A percentile compares a stretch with the other conserved stretches of the same genome.
Evolutionary conservation across 148 eudicot species (phyloP).

Genomic region (Rhododendron henanense): DNA sequence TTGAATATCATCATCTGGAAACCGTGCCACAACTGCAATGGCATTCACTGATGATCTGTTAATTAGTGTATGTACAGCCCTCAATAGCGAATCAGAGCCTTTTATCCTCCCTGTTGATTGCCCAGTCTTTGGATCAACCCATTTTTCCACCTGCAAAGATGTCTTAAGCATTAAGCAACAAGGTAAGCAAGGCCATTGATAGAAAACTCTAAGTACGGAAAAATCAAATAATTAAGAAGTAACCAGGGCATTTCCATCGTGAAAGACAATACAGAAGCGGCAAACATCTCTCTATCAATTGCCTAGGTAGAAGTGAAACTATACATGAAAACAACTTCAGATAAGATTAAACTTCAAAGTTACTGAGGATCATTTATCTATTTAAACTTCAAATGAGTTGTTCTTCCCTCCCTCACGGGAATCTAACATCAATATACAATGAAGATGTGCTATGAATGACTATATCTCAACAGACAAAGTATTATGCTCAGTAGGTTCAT

Average conservation of each 20-base stretch:
- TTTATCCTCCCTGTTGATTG: constrained; percentile 88
- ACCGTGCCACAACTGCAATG: constrained; percentile 85
- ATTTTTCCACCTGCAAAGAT: constrained; percentile 65
- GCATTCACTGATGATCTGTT: constrained; percentile 65
- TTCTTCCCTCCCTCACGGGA: background rate
- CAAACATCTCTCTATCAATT: background rate
- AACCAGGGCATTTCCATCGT: background rate
- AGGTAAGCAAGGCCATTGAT: background rate
- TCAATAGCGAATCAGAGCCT: constrained; percentile 70
- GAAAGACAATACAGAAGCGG: background rate
- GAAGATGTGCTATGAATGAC: background rate
- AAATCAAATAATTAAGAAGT: background rate
- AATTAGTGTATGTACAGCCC: constrained; percentile 64
- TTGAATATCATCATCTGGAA: constrained; percentile 79
- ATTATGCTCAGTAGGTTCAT: background rate
- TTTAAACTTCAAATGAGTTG: background rate
- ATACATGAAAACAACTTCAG: background rate
- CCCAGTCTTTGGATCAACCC: constrained; percentile 77
- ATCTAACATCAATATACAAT: background rate
- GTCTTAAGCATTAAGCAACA: background rate
- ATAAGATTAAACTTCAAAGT: background rate
- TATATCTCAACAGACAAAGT: background rate
- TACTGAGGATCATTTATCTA: background rate
- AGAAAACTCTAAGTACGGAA: background rate
- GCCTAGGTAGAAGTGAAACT: background rate